Percentiles rank a stretch among this genome's conserved stretches.
Evolutionary conservation across 805 yeast species (phyloP).

Genomic region (Metschnikowia lunata): DNA sequence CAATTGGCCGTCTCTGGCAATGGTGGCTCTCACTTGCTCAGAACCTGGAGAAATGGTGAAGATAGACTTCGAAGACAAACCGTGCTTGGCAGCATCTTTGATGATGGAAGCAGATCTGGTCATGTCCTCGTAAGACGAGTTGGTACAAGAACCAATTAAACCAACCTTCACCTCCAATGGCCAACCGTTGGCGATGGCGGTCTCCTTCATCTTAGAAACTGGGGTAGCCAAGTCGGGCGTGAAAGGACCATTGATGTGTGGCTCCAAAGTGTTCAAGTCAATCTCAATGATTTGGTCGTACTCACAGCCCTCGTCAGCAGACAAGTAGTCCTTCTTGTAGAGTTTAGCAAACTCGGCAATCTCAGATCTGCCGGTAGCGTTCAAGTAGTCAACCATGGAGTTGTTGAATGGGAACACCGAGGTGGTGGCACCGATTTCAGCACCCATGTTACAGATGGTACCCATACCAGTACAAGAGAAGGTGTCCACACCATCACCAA

Average conservation of each 20-base stretch:
- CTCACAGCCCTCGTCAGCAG: constrained; percentile 89
- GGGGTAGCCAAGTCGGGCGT: constrained; percentile 98
- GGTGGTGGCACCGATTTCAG: constrained; percentile 98
- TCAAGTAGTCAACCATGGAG: constrained; percentile 80
- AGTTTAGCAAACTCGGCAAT: constrained; percentile 77
- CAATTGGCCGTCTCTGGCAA: constrained; percentile 92
- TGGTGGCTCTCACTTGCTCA: constrained; percentile 97
- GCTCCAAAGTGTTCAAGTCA: constrained; percentile 85
- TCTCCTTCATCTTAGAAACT: constrained; percentile 78
- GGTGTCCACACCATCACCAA: constrained; percentile 89
- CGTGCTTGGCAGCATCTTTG: constrained; percentile 84
- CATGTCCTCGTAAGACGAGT: constrained; percentile 98
- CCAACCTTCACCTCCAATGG: constrained; percentile 91
- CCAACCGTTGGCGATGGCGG: constrained; percentile 84
- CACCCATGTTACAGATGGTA: constrained; percentile 99
- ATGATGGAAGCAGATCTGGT: constrained; percentile 92
- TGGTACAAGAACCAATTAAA: constrained; percentile 97
- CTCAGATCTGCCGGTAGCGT: constrained; percentile 80
- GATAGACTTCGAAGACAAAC: constrained; percentile 85
- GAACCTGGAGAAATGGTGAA: constrained; percentile 97
- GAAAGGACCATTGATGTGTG: constrained; percentile 96
- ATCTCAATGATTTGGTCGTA: constrained; percentile 92
- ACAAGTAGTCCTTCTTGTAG: constrained; percentile 59
- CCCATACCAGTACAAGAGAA: constrained; percentile 99
- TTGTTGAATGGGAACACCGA: constrained; percentile 95